phyloP scores from a whole-genome alignment of 108 stramenopile genomes.

The Parietichytrium sp. region DNA sequence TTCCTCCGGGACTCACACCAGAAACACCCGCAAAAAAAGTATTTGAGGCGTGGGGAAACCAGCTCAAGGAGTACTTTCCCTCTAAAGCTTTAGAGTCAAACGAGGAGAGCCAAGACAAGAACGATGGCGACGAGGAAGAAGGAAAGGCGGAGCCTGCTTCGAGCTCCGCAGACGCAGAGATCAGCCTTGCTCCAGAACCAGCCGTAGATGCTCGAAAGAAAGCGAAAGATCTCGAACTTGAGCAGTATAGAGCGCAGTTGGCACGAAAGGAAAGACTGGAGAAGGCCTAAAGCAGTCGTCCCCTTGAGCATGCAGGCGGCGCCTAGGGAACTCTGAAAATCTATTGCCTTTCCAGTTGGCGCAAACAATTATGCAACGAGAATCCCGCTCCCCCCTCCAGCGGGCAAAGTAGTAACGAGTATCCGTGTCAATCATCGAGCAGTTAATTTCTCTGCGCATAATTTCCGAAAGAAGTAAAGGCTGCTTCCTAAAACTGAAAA shows the following conservation, averaged over 20 bases:
- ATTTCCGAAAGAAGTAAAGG: no score
- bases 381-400: no score
- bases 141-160: neutral
- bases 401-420: no score
- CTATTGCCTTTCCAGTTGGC: no score
- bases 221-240: neutral
- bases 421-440: no score
- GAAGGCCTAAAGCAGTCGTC: no score
- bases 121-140: neutral
- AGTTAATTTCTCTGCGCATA: no score
- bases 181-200: neutral
- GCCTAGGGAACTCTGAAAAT: no score
- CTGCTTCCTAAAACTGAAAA: no score
- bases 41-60: neutral
- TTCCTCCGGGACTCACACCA: slow-evolving; percentile 2
- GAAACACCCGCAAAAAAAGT: neutral
- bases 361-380: no score
- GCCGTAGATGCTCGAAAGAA: neutral
- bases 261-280: no score
- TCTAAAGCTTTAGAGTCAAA: neutral
- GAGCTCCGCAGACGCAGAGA: neutral
- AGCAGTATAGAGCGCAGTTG: neutral
- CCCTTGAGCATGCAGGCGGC: no score
- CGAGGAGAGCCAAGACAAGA: neutral
- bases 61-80: neutral